Evolutionary conservation across 163 green algal species (phyloP).

Genomic region (Scenedesmus sp.): DNA sequence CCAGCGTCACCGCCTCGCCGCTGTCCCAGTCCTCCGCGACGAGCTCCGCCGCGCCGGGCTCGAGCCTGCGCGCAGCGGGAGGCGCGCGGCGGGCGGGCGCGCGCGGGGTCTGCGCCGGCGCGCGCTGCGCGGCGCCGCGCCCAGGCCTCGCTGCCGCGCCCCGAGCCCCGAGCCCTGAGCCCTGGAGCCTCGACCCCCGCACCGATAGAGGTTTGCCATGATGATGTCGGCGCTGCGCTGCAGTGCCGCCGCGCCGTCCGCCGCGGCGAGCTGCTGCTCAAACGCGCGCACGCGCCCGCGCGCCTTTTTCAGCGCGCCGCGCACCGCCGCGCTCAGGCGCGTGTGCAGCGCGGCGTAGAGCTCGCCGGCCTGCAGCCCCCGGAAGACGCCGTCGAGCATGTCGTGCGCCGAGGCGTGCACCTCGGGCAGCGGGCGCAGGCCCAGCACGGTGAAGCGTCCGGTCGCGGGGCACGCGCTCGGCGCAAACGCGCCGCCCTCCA

Average conservation of each 20-base stretch:
- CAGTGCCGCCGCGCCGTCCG: constrained; percentile 49
- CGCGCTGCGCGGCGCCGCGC: not conserved
- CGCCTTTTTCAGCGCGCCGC: constrained; percentile 51
- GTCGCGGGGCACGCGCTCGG: constrained; percentile 30
- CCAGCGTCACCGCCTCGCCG: constrained; percentile 58
- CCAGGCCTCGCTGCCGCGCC: not conserved
- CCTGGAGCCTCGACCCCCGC: too few species aligned
- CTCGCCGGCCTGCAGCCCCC: constrained; percentile 47
- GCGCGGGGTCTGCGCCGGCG: not conserved
- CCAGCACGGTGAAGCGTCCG: constrained; percentile 52
- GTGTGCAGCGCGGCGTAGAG: constrained; percentile 36
- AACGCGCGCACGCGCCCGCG: constrained; percentile 57
- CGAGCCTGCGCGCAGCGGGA: constrained; percentile 50
- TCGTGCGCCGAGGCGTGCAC: constrained; percentile 32
- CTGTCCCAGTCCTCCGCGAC: constrained; percentile 85
- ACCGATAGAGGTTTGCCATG: constrained; percentile 81
- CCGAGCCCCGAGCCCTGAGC: too few species aligned
- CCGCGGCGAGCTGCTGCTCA: constrained; percentile 55
- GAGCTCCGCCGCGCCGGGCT: constrained; percentile 39
- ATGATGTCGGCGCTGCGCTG: constrained; percentile 78
- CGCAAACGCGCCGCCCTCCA: constrained; percentile 47
- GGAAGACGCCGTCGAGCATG: constrained; percentile 47
- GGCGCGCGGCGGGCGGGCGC: too few species aligned
- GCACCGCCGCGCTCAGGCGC: constrained; percentile 42
- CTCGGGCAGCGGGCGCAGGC: not conserved